phyloP scores from a whole-genome alignment of 2,329 filamentous ascomycete species.

The Penicillium aurantiogriseum region DNA sequence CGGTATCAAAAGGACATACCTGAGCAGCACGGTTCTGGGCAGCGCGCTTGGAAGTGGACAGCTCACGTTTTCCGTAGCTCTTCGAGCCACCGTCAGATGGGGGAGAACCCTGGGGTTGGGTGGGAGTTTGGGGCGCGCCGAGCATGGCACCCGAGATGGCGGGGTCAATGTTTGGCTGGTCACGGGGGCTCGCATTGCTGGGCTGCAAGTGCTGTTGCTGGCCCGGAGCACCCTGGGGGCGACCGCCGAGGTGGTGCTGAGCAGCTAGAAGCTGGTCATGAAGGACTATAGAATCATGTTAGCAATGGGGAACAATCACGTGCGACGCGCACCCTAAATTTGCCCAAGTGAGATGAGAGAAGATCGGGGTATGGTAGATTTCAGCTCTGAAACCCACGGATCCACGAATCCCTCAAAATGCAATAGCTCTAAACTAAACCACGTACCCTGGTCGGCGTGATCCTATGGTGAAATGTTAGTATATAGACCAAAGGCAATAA shows the following conservation, averaged over 20 bases:
- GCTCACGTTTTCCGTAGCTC: constrained; percentile 72
- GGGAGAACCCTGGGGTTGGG: constrained; percentile 27
- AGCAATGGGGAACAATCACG: background rate
- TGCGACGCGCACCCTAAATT: background rate
- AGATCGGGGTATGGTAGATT: background rate
- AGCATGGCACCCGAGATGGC: constrained; percentile 57
- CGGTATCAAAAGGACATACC: constrained; percentile 55
- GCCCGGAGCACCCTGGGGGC: constrained; percentile 44
- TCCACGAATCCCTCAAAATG: background rate
- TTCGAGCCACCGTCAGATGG: constrained; percentile 60
- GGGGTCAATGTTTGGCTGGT: constrained; percentile 58
- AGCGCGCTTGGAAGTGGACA: constrained; percentile 93
- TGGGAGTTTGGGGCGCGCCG: constrained; percentile 38
- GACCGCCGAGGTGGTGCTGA: constrained; percentile 41
- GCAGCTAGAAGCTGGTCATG: constrained; percentile 61
- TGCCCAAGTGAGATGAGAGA: background rate
- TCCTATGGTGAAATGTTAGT: constrained; percentile 33
- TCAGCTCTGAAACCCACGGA: background rate
- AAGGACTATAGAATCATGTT: constrained; percentile 48
- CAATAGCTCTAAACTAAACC: background rate
- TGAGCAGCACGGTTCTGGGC: constrained; percentile 96
- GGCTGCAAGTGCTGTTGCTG: constrained; percentile 43
- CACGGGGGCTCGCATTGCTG: constrained; percentile 44
- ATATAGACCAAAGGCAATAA: background rate
- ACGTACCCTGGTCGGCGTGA: constrained; percentile 48